These are phyloP conservation scores for Malus hybrid DNA, from an alignment of 331 rosid genomes.

Conservation along the genomic window DNA sequence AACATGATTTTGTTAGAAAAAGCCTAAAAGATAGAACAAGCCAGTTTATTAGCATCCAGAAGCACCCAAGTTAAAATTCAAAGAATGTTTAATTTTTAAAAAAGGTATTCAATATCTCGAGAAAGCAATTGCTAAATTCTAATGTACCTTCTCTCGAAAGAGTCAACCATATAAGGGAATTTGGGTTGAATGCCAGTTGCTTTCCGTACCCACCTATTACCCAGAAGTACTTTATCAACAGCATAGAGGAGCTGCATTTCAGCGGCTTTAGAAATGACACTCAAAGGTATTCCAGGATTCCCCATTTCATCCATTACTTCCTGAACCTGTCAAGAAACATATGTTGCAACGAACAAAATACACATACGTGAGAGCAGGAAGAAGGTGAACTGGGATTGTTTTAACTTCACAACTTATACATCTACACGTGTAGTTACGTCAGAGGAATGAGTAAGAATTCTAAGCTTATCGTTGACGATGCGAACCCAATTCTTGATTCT, in stretches of 20 bases:
- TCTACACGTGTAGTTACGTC: neutral
- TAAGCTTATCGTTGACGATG: neutral
- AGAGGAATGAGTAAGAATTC: neutral
- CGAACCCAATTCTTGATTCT: neutral
- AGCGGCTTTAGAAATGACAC: constrained; percentile 89
- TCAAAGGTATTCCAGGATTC: constrained; percentile 75
- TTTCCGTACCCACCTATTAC: constrained; percentile 93
- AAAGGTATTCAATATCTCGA: neutral
- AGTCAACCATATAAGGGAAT: constrained; percentile 91
- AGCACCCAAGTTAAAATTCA: neutral
- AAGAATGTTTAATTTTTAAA: neutral
- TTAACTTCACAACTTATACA: neutral
- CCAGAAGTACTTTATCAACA: constrained; percentile 72
- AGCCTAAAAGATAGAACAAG: neutral
- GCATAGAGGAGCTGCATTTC: constrained; percentile 82
- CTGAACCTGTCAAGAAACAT: constrained; percentile 58
- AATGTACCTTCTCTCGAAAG: constrained; percentile 85
- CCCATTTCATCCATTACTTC: constrained; percentile 93
- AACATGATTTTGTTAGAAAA: constrained; percentile 1
- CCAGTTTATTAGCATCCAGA: neutral
- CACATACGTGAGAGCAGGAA: neutral
- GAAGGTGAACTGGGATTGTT: neutral
- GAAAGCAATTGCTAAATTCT: neutral
- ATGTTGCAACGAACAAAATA: neutral
- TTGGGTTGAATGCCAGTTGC: constrained; percentile 90